Base-by-base conservation (phyloP, 1,284 basidiomycete species). In the Cutaneotrichosporon sp. region DNA sequence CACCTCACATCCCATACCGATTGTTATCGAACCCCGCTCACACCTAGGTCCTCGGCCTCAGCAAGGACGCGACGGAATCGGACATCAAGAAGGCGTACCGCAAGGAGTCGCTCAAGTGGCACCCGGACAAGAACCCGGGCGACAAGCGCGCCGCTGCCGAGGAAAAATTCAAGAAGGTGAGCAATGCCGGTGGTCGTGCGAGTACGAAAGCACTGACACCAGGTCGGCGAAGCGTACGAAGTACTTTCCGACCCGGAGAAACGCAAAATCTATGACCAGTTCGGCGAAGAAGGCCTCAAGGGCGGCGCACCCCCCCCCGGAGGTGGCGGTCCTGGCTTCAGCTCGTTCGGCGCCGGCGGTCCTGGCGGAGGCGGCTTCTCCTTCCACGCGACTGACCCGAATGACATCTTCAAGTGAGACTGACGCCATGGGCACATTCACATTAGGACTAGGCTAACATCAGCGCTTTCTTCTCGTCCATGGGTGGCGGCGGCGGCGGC, bases 201-300 rank as follows among this genome's bases (percentile, higher is more conserved):
- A n/a, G n/a, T n/a, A n/a, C n/a, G n/a, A n/a, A n/a, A n/a, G 25
- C 27, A 17, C 42, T 31, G 12, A 46, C 31, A 2, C 2, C 56
- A 90, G 87, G 82, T 96, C 54, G 89, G 89, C 22, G 94, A 98
- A 78, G 94, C 94, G 0, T 97, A 94, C 67, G 94, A 98, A 73
- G 94, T 97, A 43, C 82, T 97, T 48, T 89, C 83, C 49, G 93
- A 97, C 76, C 85, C 71, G 25, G 67, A 97, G 73, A 98, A 97
- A 75, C 86, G 90, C 43, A 79, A 89, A 0, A 76, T 97, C 25
- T 98, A 96, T 64, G 94, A 98, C 74, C 90, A 94, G 63, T 87
- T 91, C 57, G 94, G 94, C 29, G 94, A 97, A 73, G 94, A 97
- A 61, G 94, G 94, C 2, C 80, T 97, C 61, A 97, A 97, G 72